phyloP scores from a whole-genome alignment of 164 flowering plant species.

The Liquidambar formosana region DNA sequence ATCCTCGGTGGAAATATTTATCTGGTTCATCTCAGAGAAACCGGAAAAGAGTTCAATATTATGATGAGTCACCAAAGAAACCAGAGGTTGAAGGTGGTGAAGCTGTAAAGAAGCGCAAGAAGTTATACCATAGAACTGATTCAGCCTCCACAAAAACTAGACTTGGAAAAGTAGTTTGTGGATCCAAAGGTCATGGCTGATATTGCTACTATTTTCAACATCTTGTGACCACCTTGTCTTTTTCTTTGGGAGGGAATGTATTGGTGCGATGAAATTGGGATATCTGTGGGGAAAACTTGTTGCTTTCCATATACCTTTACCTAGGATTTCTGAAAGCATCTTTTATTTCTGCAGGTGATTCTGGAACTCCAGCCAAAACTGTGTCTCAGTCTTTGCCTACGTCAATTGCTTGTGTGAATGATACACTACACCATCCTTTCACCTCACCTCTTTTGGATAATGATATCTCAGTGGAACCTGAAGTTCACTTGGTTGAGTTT shows the following conservation, averaged over 20 bases:
- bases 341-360: constrained; percentile 22
- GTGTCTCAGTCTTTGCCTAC: constrained; percentile 14
- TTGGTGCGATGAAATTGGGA: not conserved
- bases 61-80: constrained; percentile 22
- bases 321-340: not conserved
- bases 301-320: not conserved
- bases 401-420: constrained; percentile 12
- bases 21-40: constrained; percentile 45
- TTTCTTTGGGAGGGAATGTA: not conserved
- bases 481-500: constrained; percentile 22
- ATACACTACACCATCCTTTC: constrained; percentile 1
- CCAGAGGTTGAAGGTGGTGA: constrained; percentile 37
- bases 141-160: constrained; percentile 21
- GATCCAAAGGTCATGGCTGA: constrained; percentile 32
- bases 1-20: constrained; percentile 64
- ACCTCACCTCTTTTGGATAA: constrained; percentile 1
- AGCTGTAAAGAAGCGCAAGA: constrained; percentile 56
- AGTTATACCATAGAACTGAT: constrained; percentile 27
- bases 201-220: not conserved
- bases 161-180: constrained; percentile 23
- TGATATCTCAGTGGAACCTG: constrained; percentile 17
- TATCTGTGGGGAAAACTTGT: not conserved
- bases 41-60: constrained; percentile 60
- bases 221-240: not conserved
- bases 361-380: constrained; percentile 10